A percentile compares a stretch with the other conserved stretches of the same genome.
Conservation (phyloP, 257 asterid genomes). For the Nemophila menziesii region DNA sequence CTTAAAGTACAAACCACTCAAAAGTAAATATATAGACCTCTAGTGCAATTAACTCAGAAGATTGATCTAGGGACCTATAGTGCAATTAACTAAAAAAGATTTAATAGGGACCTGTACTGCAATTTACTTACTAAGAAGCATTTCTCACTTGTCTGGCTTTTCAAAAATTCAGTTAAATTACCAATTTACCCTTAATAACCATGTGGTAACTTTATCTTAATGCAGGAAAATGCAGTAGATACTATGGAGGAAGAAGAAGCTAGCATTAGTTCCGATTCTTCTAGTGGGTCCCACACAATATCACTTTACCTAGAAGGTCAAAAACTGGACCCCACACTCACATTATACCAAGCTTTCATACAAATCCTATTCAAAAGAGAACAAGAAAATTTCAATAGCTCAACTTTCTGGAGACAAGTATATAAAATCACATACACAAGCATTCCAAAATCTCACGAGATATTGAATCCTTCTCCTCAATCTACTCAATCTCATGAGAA, state of each 20-base stretch:
- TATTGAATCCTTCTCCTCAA: slow-evolving; percentile 14
- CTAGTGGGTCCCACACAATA: slow-evolving; percentile 37
- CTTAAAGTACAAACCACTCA: too few relatives aligned
- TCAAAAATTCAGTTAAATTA: too few relatives aligned
- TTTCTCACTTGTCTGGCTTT: too few relatives aligned
- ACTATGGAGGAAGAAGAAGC: slow-evolving; percentile 25
- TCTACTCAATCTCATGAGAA: slow-evolving; percentile 32
- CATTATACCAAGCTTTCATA: slow-evolving; percentile 67
- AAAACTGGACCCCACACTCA: slow-evolving; percentile 35
- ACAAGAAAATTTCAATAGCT: slow-evolving; percentile 23
- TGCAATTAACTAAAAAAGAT: too few relatives aligned
- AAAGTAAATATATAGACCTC: too few relatives aligned
- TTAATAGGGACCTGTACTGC: too few relatives aligned
- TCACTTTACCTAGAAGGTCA: slow-evolving; percentile 55
- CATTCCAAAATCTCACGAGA: slow-evolving; percentile 17
- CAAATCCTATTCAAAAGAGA: slow-evolving; percentile 36
- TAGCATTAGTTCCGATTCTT: slow-evolving; percentile 15
- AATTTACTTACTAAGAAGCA: too few relatives aligned
- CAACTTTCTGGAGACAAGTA: slow-evolving; percentile 58
- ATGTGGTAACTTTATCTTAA: too few relatives aligned
- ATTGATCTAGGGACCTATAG: too few relatives aligned
- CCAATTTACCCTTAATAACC: too few relatives aligned
- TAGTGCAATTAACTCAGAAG: too few relatives aligned
- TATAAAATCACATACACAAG: slow-evolving; percentile 53
- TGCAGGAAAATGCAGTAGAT: too few relatives aligned